Base-by-base conservation (phyloP, 2,329 filamentous ascomycete genomes). In the Plenodomus tracheiphilus region DNA sequence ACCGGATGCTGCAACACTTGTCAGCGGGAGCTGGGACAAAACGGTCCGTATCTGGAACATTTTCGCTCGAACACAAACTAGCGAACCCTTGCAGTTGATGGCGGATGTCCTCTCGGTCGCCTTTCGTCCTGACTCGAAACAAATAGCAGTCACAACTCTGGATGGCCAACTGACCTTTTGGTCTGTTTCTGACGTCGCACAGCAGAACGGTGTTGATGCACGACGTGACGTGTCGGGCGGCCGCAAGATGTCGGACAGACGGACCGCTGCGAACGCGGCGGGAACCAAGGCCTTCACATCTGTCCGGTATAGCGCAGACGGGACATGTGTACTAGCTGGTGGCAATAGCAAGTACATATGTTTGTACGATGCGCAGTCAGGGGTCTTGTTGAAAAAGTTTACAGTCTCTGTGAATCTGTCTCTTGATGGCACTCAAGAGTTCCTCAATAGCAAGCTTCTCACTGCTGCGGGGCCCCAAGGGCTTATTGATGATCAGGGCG, bases 311-410 rank as follows among this genome's bases (percentile, higher is more conserved):
- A 96, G 91, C 69, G 88, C 90, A 1, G 94, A 99, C 68, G 94
- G 94, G 11, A 89, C 85, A 54, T 97, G 94, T 63, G 79, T 99
- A 10, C 79, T 99, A 35, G 94, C 93, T 1, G 92, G 85, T 40
- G 94, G 94, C 25, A 96, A 94, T 79, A 97, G 91, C 85, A 99
- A 99, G 76, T 97, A 96, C 72, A 97, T 99, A 43, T 97, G 94
- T 69, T 74, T 99, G 49, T 99, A 99, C 75, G 93, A 95, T n/a
- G 90, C 96, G 25, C 85, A 86, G 49, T 96, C 93, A 0, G 91
- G 94, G 71, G 91, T 94, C 0, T 77, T 99, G 10, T 79, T 97
- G 47, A 96, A 95, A 72, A 97, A 97, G 69, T 99, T 88, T 68
- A 97, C 93, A 1, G 92, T 97, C 64, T 96, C 90, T 61, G 84